Evolutionary conservation across 495 filamentous ascomycete genomes (phyloP), one percentile per base, ranked within the genome.

Genomic region (Recurvomyces mirabilis): DNA sequence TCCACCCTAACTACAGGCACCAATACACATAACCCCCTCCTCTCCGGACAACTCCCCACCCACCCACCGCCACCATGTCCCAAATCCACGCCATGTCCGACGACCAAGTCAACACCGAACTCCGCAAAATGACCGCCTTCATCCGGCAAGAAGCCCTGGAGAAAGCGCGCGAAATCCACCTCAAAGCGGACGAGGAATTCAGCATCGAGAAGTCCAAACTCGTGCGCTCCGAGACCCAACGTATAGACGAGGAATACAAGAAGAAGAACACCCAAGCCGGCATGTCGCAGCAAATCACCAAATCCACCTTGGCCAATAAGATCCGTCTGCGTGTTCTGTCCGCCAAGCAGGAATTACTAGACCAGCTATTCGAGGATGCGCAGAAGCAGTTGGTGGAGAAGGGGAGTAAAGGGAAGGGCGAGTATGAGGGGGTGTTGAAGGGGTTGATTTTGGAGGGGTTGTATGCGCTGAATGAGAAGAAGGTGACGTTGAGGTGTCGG

Each of bases 51-150:
- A n/a, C n/a, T n/a, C n/a, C n/a, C n/a, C n/a, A n/a, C n/a, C n/a
- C n/a, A n/a, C n/a, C 30, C 31, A 42, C 49, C 43, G 38, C 60
- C 72, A 82, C 70, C 52, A 96, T 94, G 89, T 89, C 89, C 64
- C 80, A 84, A 70, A 68, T 74, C 51, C 86, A 93, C 79, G 81
- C 86, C 64, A 80, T 96, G 67, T 93, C 87, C 63, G 89, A 96
- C 72, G 89, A 94, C 65, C 88, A 95, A 81, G 89, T 99, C 67
- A 74, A 79, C 60, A 75, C 77, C 64, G 93, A 99, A 75, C 84
- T 99, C 63, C 84, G 81, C 71, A 99, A 99, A 74, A 99, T 99
- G 93, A 96, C 93, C 34, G 86, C 88, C 63, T 99, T 99, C 82
- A 99, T 99, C 78, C 82, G 82, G 62, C 88, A 95, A 69, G 93